These are phyloP conservation scores for Suhomyces tanzawaensis DNA, from an alignment of 805 yeast species.

Conservation along the genomic window DNA sequence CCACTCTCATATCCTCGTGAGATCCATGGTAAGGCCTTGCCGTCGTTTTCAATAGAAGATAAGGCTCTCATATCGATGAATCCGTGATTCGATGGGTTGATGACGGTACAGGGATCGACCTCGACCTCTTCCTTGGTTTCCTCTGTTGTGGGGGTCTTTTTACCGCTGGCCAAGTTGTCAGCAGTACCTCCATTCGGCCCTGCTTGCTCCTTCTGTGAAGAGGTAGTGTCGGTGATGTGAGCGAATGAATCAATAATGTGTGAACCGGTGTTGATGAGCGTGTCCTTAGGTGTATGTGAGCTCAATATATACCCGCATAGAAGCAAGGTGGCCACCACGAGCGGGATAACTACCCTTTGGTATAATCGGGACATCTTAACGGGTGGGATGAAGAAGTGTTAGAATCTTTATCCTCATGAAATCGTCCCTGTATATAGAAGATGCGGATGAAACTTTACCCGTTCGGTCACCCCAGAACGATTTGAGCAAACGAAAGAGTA, in stretches of 20 bases:
- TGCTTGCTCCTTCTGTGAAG: too few relatives aligned
- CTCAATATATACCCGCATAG: conserved; percentile 2
- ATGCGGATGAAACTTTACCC: not conserved
- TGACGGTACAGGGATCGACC: conserved; percentile 38
- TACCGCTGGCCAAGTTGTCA: too few relatives aligned
- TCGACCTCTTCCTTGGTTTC: conserved; percentile 8
- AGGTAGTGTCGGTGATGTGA: too few relatives aligned
- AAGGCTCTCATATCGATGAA: conserved; percentile 52
- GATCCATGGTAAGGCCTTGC: conserved; percentile 52
- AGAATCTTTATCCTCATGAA: too few relatives aligned
- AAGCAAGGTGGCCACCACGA: conserved; percentile 1
- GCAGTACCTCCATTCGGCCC: too few relatives aligned
- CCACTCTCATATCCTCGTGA: conserved; percentile 71
- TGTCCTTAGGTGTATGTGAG: not conserved
- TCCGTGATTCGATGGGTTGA: conserved; percentile 42
- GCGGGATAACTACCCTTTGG: conserved; percentile 7
- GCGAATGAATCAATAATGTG: too few relatives aligned
- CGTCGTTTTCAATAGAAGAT: conserved; percentile 46
- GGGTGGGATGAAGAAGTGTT: too few relatives aligned
- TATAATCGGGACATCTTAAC: conserved; percentile 4
- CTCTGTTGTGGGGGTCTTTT: not conserved
- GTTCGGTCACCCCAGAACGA: not conserved
- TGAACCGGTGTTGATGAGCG: too few relatives aligned
- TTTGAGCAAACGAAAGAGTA: not conserved
- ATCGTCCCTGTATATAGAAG: too few relatives aligned